Evolutionary conservation across 2,329 filamentous ascomycete genomes (phyloP).

Genomic region (Trichoderma oligosporum): DNA sequence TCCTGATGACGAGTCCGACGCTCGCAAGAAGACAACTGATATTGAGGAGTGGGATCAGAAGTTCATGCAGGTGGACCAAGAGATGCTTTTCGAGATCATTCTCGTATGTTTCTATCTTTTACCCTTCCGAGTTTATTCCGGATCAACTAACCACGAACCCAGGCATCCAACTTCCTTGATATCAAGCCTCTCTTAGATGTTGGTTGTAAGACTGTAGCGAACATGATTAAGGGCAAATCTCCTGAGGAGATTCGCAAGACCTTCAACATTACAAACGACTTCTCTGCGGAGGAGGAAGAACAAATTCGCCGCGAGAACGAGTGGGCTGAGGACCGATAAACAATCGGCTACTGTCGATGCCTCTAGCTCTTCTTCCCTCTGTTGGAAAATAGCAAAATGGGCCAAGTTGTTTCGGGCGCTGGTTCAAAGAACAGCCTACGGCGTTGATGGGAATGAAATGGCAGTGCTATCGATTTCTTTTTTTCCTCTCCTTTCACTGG

Average conservation of each 20-base stretch:
- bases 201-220: slow-evolving; percentile 98
- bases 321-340: slow-evolving; percentile 79
- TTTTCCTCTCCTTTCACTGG: not conserved
- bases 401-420: not conserved
- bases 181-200: slow-evolving; percentile 98
- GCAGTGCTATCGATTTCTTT: slow-evolving; percentile 19
- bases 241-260: slow-evolving; percentile 99
- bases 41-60: slow-evolving; percentile 99
- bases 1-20: slow-evolving; percentile 86
- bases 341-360: not conserved
- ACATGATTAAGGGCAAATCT: slow-evolving; percentile 99
- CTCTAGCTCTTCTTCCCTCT: not conserved
- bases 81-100: slow-evolving; percentile 99
- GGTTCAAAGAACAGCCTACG: slow-evolving; percentile 19
- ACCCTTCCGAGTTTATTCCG: not conserved
- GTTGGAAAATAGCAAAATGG: not conserved
- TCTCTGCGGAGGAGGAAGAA: slow-evolving; percentile 97
- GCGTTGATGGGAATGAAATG: slow-evolving; percentile 24
- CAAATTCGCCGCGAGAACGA: slow-evolving; percentile 92
- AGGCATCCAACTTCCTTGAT: slow-evolving; percentile 97
- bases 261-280: slow-evolving; percentile 99
- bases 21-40: slow-evolving; percentile 96
- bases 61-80: slow-evolving; percentile 99
- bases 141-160: slow-evolving; percentile 24
- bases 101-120: slow-evolving; percentile 60